Evolutionary conservation across 2,329 filamentous ascomycete genomes (phyloP).

Genomic region (Trichoderma polysporum): DNA sequence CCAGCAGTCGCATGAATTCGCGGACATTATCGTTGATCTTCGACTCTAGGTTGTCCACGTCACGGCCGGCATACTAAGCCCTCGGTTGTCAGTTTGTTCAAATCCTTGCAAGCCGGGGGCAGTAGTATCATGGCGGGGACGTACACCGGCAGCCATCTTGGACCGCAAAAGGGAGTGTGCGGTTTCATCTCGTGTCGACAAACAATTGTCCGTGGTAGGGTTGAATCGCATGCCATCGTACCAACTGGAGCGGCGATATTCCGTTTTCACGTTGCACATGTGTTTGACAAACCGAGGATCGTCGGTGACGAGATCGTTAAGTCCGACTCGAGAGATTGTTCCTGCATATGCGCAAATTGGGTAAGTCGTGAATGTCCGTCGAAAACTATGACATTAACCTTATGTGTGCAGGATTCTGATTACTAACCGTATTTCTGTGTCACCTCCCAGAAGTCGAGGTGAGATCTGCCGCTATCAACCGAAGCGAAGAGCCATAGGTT

Average conservation of each 20-base stretch:
- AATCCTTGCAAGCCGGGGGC: no score
- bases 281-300: slow-evolving; percentile 45
- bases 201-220: slow-evolving; percentile 32
- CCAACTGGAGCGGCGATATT: slow-evolving; percentile 41
- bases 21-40: slow-evolving; percentile 31
- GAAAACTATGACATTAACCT: no score
- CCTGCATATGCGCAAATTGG: slow-evolving; percentile 24
- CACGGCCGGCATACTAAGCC: slow-evolving; percentile 49
- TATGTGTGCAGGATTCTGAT: not conserved
- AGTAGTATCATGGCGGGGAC: slow-evolving; percentile 3
- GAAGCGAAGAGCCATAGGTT: slow-evolving; percentile 7
- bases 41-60: slow-evolving; percentile 48
- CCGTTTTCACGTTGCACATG: slow-evolving; percentile 40
- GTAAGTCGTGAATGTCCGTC: not conserved
- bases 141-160: slow-evolving; percentile 49
- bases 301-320: slow-evolving; percentile 47
- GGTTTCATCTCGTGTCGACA: slow-evolving; percentile 24
- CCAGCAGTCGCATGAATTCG: slow-evolving; percentile 21
- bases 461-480: not conserved
- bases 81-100: not conserved
- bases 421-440: slow-evolving; percentile 16
- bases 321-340: slow-evolving; percentile 36
- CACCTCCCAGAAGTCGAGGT: slow-evolving; percentile 18
- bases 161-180: slow-evolving; percentile 44
- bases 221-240: slow-evolving; percentile 52